phyloP scores from a whole-genome alignment of 805 yeast genomes.

The Torulaspora gathmanii region DNA sequence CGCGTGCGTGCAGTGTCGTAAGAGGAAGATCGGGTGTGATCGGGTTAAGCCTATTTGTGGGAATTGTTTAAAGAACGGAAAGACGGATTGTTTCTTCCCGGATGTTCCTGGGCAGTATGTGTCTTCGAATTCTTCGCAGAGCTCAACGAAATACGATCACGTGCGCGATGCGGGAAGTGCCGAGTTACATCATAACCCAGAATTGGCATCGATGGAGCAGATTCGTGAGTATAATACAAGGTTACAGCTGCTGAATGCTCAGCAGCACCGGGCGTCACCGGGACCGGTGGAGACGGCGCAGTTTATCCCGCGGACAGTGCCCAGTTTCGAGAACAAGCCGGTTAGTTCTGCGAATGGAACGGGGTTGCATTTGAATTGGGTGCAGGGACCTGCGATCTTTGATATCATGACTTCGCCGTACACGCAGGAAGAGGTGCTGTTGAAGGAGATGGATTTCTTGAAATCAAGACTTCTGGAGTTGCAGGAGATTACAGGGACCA shows the following conservation, averaged over 20 bases:
- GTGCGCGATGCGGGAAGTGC: conserved; percentile 7
- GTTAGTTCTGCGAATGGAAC: conserved; percentile 22
- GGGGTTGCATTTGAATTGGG: conserved; percentile 24
- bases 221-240: conserved; percentile 31
- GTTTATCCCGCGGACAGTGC: conserved; percentile 25
- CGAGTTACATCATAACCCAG: conserved; percentile 20
- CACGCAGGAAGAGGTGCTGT: conserved; percentile 24
- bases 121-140: conserved; percentile 19
- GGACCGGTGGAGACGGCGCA: conserved; percentile 23
- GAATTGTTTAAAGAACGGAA: conserved; percentile 34
- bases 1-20: conserved; percentile 34
- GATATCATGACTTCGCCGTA: conserved; percentile 26
- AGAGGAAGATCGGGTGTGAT: conserved; percentile 40
- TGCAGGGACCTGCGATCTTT: conserved; percentile 33
- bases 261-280: conserved; percentile 19
- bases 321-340: conserved; percentile 23
- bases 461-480: conserved; percentile 29
- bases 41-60: conserved; percentile 41
- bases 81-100: conserved; percentile 31
- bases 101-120: conserved; percentile 30
- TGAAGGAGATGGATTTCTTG: conserved; percentile 29
- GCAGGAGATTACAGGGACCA: conserved; percentile 31
- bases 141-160: conserved; percentile 5
- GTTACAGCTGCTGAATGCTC: conserved; percentile 26
- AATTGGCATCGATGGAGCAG: conserved; percentile 30